Evolutionary conservation across 306 rosid species (phyloP), one percentile per base, ranked within the genome.

Genomic region (Pterocarpus macrocarpus): DNA sequence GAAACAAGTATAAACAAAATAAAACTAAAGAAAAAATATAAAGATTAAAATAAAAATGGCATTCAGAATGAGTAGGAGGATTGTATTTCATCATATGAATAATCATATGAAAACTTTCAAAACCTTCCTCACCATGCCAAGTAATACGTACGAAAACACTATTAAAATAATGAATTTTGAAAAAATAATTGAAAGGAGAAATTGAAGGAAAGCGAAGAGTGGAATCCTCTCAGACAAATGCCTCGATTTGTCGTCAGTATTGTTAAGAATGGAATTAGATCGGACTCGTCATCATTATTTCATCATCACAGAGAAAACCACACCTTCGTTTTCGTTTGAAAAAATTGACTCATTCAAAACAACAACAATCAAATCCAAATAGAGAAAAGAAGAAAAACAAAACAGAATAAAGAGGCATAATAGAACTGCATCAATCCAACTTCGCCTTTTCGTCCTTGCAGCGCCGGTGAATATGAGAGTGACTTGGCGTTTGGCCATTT

Each of bases 21-120:
- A 5, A 13, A 28, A 15, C 0, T n/a, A 39, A 4, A 0, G 13
- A 3, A 0, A 1, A 0, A n/a, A 7, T 57, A 32, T 0, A 2
- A 4, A 0, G 45, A 33, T 34, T 15, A 4, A 1, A 34, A 11
- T 6, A 13, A 14, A 28, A 39, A 5, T 36, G 88, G 90, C 94
- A 90, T 90, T 92, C 94, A 92, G 94, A 36, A 92, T 90, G 97
- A 92, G 94, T 92, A 92, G 94, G 92, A 92, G 97, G 94, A n/a
- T 76, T 41, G 41, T 64, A 14, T 49, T 70, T 87, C 87, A 84
- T 84, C 92, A 89, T 2, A 50, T 64, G 71, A 78, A 65, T 12
- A 9, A 66, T 87, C 94, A 87, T 78, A 71, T 8, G 67, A 83
- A 7, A 53, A 65, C 4, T 44, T 58, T 65, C 0, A 3, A 59